Evolutionary conservation across 2,329 filamentous ascomycete genomes (phyloP), one percentile per base, ranked within the genome.

Genomic region (Pseudogymnoascus sp.): DNA sequence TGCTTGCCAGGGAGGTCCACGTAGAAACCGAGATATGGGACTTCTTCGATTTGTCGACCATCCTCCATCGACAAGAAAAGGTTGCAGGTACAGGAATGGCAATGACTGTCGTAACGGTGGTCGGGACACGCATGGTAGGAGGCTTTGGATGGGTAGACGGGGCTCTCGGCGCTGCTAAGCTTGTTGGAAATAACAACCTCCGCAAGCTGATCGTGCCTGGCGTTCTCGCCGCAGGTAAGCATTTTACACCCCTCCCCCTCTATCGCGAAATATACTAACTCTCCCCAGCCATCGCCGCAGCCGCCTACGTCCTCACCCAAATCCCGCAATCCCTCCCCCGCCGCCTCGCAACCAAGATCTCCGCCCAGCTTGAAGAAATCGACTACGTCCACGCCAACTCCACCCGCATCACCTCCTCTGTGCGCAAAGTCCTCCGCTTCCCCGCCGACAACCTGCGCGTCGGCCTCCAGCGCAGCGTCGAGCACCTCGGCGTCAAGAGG

Each of bases 361-460:
- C 91, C 1, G 80, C 85, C 33, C 90, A 92, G 70, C 86, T 99
- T 38, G 79, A 84, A 7, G 83, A 89, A 17, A 86, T 96, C 72
- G 95, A 99, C 77, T 99, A 97, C 73, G 90, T 95, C 1, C 95
- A 99, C 75, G 78, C 85, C 68, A 99, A 99, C 78, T 86, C 92
- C 50, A 81, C 83, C 17, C 90, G 95, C 62, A 96, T 99, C 71
- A 88, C 90, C 21, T 83, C 85, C 26, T 89, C 96, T 62, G 91
- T 96, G 44, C 90, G 93, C 68, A 91, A 92, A 73, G 91, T 96
- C 7, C 84, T 99, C 40, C 90, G 91, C 65, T 87, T 90, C 70
- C 95, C 95, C 0, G 90, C 93, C 1, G 89, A 93, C 71, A 92
- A 91, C 70, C 84, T 99, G 7, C 88, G 92, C 62, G 87, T 91